Evolutionary conservation across 768 basidiomycete genomes (phyloP).

Genomic region (Panellus pusillus): DNA sequence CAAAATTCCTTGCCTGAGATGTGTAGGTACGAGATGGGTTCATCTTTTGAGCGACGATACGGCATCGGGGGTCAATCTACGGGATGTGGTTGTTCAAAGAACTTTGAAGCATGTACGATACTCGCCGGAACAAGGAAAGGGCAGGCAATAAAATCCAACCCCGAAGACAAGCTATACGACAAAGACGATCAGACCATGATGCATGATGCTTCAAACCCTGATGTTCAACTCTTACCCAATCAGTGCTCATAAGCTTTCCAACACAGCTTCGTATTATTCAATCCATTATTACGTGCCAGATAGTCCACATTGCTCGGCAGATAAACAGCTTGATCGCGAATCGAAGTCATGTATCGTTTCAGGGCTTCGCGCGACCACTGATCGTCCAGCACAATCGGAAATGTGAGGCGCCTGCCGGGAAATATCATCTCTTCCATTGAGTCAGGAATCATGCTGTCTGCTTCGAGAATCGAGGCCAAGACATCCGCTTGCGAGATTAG

Average conservation of each 20-base stretch:
- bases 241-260: constrained; percentile 48
- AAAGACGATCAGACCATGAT: constrained; percentile 1
- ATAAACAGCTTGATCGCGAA: constrained; percentile 59
- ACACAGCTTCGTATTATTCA: constrained; percentile 40
- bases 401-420: constrained; percentile 51
- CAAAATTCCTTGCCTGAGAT: constrained; percentile 42
- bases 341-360: constrained; percentile 55
- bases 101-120: not conserved
- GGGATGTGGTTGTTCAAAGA: not conserved
- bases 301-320: constrained; percentile 70
- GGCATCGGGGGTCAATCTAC: constrained; percentile 57
- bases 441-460: constrained; percentile 39
- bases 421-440: constrained; percentile 44
- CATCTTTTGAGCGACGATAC: constrained; percentile 71
- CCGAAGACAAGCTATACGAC: constrained; percentile 55
- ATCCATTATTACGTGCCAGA: constrained; percentile 61
- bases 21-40: constrained; percentile 72
- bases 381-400: constrained; percentile 67
- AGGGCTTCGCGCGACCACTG: constrained; percentile 56
- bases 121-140: constrained; percentile 61
- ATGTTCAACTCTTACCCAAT: constrained; percentile 40
- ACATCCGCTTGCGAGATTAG: constrained; percentile 43
- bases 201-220: not conserved
- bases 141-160: constrained; percentile 63
- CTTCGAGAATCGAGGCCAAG: constrained; percentile 40